Conservation (phyloP, 2,329 filamentous ascomycete genomes). For the Alternaria solani region DNA sequence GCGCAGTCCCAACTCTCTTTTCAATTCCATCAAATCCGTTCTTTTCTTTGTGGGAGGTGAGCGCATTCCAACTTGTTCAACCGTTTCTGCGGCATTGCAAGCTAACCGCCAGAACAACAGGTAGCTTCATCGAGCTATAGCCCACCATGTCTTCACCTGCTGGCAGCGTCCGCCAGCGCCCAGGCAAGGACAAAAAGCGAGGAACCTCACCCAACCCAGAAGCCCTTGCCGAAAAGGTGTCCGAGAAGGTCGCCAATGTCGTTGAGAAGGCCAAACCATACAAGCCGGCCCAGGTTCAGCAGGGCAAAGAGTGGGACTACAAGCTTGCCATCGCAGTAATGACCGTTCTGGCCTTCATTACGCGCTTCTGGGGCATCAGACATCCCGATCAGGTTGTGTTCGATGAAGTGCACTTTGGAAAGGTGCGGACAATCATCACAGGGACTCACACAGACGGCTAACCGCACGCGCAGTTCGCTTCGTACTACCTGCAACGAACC, state of each 20-base stretch:
- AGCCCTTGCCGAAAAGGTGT: constrained; percentile 38
- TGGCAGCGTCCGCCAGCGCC: constrained; percentile 49
- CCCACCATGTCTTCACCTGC: constrained; percentile 50
- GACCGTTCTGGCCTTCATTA: constrained; percentile 85
- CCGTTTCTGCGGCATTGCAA: not conserved
- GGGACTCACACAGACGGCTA: constrained; percentile 20
- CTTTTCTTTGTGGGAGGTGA: constrained; percentile 32
- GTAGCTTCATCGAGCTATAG: constrained; percentile 36
- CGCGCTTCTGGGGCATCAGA: constrained; percentile 94
- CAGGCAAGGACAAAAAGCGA: constrained; percentile 50
- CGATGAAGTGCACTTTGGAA: constrained; percentile 99
- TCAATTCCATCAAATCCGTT: constrained; percentile 27
- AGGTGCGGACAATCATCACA: constrained; percentile 66
- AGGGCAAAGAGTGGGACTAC: constrained; percentile 80
- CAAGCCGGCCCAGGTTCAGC: constrained; percentile 39
- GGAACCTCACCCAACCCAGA: constrained; percentile 49
- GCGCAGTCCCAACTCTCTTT: constrained; percentile 29
- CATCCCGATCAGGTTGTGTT: constrained; percentile 98
- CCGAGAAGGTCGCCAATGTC: constrained; percentile 39
- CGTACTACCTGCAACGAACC: constrained; percentile 89
- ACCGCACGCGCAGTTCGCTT: constrained; percentile 56
- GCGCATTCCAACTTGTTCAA: constrained; percentile 16
- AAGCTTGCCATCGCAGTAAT: constrained; percentile 78
- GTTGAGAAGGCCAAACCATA: constrained; percentile 47
- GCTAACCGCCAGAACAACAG: constrained; percentile 30